Evolutionary conservation across 192 early-diverging fungal genomes (phyloP).

Genomic region (Coemansia sp.): DNA sequence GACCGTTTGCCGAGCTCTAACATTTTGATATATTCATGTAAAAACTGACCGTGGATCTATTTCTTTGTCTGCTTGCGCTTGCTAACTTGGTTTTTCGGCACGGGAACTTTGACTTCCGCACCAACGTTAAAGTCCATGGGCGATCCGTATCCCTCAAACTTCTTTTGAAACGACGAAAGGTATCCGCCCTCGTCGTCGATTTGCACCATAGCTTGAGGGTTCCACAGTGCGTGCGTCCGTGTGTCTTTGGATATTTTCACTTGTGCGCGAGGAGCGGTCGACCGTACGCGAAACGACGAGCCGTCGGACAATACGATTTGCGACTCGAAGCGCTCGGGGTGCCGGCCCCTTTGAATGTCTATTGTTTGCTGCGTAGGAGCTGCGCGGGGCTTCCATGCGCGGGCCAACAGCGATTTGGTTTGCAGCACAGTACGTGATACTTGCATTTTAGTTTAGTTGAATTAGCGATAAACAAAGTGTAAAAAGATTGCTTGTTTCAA

Average conservation of each 20-base stretch:
- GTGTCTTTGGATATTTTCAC: conserved; percentile 88
- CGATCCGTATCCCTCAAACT: conserved; percentile 61
- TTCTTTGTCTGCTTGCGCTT: not conserved
- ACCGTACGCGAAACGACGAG: conserved; percentile 75
- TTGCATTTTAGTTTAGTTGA: conserved; percentile 21
- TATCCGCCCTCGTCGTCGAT: conserved; percentile 79
- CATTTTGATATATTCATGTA: not conserved
- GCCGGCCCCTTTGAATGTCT: conserved; percentile 11
- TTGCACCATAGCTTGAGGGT: conserved; percentile 61
- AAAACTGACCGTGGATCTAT: not conserved
- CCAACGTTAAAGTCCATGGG: conserved; percentile 25
- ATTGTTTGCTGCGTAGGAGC: not conserved
- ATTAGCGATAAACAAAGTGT: not conserved
- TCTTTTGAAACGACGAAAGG: conserved; percentile 77
- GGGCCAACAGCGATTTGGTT: conserved; percentile 36
- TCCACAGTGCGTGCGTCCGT: conserved; percentile 93
- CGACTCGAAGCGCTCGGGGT: conserved; percentile 77
- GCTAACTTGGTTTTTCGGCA: not conserved
- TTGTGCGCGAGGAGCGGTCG: conserved; percentile 82
- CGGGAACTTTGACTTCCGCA: not conserved
- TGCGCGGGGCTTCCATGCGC: conserved; percentile 46
- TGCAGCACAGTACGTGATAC: conserved; percentile 16
- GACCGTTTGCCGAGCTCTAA: not conserved
- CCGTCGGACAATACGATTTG: conserved; percentile 88
- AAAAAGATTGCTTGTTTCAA: not conserved